Evolutionary conservation across 2,329 filamentous ascomycete genomes (phyloP).

Genomic region (Colletotrichum viniferum): DNA sequence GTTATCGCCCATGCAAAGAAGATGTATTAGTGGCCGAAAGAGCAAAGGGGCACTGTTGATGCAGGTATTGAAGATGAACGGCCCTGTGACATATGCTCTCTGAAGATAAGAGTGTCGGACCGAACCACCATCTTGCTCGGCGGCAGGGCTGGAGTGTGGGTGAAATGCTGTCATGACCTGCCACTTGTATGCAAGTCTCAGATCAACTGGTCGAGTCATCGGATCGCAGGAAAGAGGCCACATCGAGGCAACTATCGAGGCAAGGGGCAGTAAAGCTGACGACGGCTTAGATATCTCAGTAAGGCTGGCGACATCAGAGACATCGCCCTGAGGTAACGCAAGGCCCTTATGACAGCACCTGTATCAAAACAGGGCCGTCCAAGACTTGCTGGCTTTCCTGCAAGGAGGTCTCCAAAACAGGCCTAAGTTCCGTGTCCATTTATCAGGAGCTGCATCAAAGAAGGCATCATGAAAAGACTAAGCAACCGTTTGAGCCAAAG

Average conservation of each 20-base stretch:
- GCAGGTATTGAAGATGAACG: not conserved
- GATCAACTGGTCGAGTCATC: not conserved
- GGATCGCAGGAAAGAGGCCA: not conserved
- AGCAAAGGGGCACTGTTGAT: not conserved
- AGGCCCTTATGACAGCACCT: not conserved
- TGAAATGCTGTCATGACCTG: not conserved
- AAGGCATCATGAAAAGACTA: not conserved
- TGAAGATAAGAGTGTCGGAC: not conserved
- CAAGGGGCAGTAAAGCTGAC: not conserved
- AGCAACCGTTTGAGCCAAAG: not conserved
- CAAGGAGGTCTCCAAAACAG: not conserved
- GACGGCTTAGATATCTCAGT: not conserved
- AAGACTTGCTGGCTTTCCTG: not conserved
- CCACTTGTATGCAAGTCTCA: not conserved
- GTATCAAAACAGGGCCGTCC: not conserved
- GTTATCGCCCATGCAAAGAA: not conserved
- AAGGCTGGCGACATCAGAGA: not conserved
- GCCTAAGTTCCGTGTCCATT: not conserved
- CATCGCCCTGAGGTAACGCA: not conserved
- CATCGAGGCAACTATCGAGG: not conserved
- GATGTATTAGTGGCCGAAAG: not conserved
- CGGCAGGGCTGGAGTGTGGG: not conserved
- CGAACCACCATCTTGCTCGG: not conserved
- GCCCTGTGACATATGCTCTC: not conserved
- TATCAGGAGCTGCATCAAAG: not conserved